Evolutionary conservation across 1,284 basidiomycete genomes (phyloP), one percentile per base, ranked within the genome.

Genomic region (Cerioporus squamosus): DNA sequence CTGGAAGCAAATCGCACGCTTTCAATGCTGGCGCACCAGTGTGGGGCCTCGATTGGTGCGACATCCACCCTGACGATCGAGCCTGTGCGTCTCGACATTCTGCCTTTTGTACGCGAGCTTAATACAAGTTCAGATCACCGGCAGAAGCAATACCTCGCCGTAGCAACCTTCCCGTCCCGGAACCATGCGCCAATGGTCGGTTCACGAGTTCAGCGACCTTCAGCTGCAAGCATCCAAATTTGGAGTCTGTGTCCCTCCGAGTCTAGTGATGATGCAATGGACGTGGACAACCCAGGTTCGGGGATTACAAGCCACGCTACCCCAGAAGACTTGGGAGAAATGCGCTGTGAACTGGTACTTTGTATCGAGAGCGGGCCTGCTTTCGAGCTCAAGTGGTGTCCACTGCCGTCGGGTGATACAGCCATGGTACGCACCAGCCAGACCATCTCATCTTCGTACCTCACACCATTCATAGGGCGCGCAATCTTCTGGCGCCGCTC

Each of bases 1-100:
- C 80, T 2, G 81, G 77, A 39, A 83, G 81, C 59, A 75, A 79
- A 29, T 79, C 86, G 0, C 82, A 89, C 61, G 76, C 94, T 0
- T 88, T 97, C 73, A 91, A 89, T 61, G 88, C 90, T 0, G 95
- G 95, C 2, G 89, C 88, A 2, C 90, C 92, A 0, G 90, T 93
- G 15, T 94, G 91, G 88, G 91, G 86, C 0, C 70, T 96, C 18
- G 93, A 95, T 66, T 97, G 95, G 94, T 94, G 93, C 70, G 94
- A 95, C 1, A 85, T 88, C 18, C 82, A 90, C 59, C 77, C 82
- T 23, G 76, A 79, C 24, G 86, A 90, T 51, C 81, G 86, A 51
- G 65, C 74, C 48, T 68, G 90, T 91, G 62, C 61, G 79, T 69
- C n/a, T 2, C 23, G 9, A 4, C 45, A 39, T 15, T 12, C 14